Evolutionary conservation across 129 eudicot genomes (phyloP).

Genomic region (Artemisia argyi): DNA sequence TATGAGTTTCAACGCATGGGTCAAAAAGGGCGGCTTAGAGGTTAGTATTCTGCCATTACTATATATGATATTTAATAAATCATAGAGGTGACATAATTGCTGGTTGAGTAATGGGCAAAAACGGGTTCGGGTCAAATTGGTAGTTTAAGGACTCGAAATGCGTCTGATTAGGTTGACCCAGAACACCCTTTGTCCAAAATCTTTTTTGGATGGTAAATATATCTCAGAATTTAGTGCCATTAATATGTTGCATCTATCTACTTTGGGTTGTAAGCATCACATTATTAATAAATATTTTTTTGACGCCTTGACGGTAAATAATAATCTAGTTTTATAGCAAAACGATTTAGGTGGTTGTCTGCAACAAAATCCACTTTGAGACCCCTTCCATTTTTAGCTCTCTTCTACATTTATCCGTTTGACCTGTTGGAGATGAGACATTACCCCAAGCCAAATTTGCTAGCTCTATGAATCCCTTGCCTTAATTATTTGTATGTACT

Average conservation of each 20-base stretch:
- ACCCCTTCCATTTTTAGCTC: neutral
- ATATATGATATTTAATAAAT: neutral
- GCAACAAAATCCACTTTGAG: too few relatives aligned
- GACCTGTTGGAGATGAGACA: neutral
- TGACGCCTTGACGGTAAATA: too few relatives aligned
- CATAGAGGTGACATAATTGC: neutral
- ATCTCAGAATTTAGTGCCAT: neutral
- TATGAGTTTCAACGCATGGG: conserved; percentile 65
- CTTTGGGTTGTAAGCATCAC: too few relatives aligned
- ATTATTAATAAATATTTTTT: too few relatives aligned
- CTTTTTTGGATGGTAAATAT: neutral
- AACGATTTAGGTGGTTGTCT: too few relatives aligned
- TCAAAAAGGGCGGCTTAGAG: conserved; percentile 62
- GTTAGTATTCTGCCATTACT: conserved; percentile 21
- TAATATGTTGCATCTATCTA: too few relatives aligned
- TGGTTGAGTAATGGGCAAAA: conserved; percentile 14
- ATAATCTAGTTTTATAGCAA: too few relatives aligned
- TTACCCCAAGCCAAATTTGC: neutral
- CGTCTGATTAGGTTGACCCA: neutral
- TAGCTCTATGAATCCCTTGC: neutral
- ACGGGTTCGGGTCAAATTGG: neutral
- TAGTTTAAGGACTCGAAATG: neutral
- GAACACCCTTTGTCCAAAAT: too few relatives aligned
- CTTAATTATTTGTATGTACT: conserved; percentile 2
- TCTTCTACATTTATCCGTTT: neutral